These are phyloP conservation scores for Cercospora berteroae DNA, from an alignment of 2,329 filamentous ascomycete species.

Conservation along the genomic window DNA sequence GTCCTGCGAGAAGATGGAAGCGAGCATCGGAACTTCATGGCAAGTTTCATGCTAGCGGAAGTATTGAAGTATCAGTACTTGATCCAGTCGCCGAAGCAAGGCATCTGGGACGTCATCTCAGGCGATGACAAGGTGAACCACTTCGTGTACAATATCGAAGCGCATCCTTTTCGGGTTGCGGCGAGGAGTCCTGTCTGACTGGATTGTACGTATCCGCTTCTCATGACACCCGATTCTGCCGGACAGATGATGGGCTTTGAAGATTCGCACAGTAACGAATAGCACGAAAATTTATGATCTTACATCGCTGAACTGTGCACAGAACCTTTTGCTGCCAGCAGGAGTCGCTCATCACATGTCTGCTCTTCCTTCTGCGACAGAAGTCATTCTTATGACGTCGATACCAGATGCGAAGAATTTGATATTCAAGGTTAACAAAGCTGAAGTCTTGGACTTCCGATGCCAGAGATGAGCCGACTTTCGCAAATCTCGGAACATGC, in stretches of 20 bases:
- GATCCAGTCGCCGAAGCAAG: slow-evolving; percentile 59
- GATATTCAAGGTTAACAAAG: neutral
- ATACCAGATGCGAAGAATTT: neutral
- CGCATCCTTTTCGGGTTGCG: slow-evolving; percentile 56
- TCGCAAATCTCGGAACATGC: neutral
- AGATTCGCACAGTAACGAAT: neutral
- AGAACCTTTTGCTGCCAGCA: neutral
- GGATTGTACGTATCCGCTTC: neutral
- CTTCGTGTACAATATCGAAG: slow-evolving; percentile 66
- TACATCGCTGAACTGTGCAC: neutral
- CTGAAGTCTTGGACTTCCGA: neutral
- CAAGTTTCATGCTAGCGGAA: slow-evolving; percentile 85
- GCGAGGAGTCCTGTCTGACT: neutral
- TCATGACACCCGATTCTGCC: neutral
- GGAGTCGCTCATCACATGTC: neutral
- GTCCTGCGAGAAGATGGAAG: slow-evolving; percentile 42
- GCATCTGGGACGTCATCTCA: slow-evolving; percentile 55
- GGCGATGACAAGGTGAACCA: slow-evolving; percentile 47
- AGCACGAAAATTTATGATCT: neutral
- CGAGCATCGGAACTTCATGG: slow-evolving; percentile 66
- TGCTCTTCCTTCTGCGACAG: neutral
- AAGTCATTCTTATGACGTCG: neutral
- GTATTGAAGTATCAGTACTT: slow-evolving; percentile 79
- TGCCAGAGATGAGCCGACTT: neutral
- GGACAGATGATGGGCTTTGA: neutral